Base-by-base conservation (phyloP, 2,329 filamentous ascomycete species). In the Aspergillus pseudoglaucus region DNA sequence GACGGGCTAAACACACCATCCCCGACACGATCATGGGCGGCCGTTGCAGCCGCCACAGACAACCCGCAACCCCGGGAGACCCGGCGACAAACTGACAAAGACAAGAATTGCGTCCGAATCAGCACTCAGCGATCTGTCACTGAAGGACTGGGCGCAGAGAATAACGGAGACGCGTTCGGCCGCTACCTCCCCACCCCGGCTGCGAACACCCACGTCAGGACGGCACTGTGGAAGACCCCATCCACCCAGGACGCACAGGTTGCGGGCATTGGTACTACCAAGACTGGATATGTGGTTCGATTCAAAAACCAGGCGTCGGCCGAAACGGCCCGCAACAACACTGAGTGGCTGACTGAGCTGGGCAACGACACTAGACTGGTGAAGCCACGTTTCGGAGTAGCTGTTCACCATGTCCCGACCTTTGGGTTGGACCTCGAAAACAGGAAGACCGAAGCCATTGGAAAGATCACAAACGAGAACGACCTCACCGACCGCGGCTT, bases 211-310 rank as follows among this genome's bases (percentile, higher is more conserved):
- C 45, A 57, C 22, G 55, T 57, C 22, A 30, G 47, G 1, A 51
- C 47, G 2, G 49, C 50, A 15, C 20, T 55, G 10, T 39, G 45
- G 32, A 54, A 45, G 14, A 37, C 47, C 25, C n/a, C 17, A 9
- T 3, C 14, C 2, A 50, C 41, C 0, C 50, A 12, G 69, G 68
- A 49, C 48, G 45, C 44, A 20, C 48, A 54, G 47, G 51, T 52
- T 27, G 47, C 40, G 6, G 51, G 55, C 10, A 43, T 57, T 43
- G 46, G 52, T 10, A 59, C 45, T 9, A 59, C 47, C 2, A 53
- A 54, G 37, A 59, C 50, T 4, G 55, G 56, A 22, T 61, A 62
- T 42, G 14, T 62, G 9, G 54, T 62, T 35, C 33, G 52, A 20
- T 62, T 61, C 30, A 55, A 54, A 45, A 44, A 62, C 39, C 12